These are phyloP conservation scores for Cladophialophora chaetospira DNA, from an alignment of 2,329 filamentous ascomycete genomes.

Conservation along the genomic window DNA sequence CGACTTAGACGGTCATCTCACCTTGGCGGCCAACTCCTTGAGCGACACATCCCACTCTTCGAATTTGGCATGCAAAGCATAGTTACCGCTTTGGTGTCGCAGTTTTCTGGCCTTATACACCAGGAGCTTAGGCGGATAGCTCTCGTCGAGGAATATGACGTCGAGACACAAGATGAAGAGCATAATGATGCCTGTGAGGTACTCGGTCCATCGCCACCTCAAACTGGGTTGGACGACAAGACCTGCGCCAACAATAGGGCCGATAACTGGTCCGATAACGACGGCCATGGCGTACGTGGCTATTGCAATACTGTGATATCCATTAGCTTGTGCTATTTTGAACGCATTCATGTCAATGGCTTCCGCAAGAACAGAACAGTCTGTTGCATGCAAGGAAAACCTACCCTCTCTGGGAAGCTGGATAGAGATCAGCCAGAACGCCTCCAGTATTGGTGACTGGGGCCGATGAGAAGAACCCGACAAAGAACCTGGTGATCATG, in stretches of 20 bases:
- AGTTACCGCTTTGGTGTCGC: conserved; percentile 53
- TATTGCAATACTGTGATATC: conserved; percentile 60
- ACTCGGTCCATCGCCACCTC: conserved; percentile 68
- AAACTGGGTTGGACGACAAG: conserved; percentile 60
- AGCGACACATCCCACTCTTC: conserved; percentile 45
- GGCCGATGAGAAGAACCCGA: conserved; percentile 42
- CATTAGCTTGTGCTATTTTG: background rate
- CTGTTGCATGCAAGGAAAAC: background rate
- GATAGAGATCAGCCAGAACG: conserved; percentile 65
- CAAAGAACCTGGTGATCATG: conserved; percentile 64
- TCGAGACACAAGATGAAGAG: conserved; percentile 60
- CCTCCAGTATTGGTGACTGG: conserved; percentile 72
- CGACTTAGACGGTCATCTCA: background rate
- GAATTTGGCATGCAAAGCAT: conserved; percentile 46
- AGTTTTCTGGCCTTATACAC: conserved; percentile 53
- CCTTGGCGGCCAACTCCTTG: conserved; percentile 45
- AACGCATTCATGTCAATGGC: background rate
- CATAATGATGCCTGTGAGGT: conserved; percentile 64
- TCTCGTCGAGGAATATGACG: conserved; percentile 58
- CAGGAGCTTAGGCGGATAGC: conserved; percentile 56
- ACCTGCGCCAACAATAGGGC: conserved; percentile 61
- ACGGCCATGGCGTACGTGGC: conserved; percentile 60
- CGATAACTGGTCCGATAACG: conserved; percentile 45
- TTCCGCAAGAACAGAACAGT: background rate
- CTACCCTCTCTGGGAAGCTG: background rate